Base-by-base conservation (phyloP, 805 yeast species). In the Monosporozyma unispora region DNA sequence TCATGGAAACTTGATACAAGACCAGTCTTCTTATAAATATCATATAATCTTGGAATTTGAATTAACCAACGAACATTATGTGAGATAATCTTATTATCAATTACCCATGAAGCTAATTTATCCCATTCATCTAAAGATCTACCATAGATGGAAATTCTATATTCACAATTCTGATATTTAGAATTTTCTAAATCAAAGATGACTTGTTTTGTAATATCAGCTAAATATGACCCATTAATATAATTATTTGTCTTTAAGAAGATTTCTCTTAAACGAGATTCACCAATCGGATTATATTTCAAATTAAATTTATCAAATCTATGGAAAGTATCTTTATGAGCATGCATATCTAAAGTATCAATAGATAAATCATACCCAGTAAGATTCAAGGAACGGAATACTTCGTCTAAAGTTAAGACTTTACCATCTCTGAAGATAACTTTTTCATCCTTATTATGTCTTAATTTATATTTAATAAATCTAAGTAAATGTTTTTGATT, bases 341-440 rank as follows among this genome's bases (percentile, higher is more conserved):
- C 99, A 69, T 93, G 99, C 99, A 93, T 93, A 69, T 93, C 99
- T 57, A 93, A 76, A 1, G 99, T 95, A 62, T 93, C 99, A 60
- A 93, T 93, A 50, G 95, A 85, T 51, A 93, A 74, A 64, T 93
- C 99, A 64, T 95, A 93, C 1, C 97, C 98, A 0, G 96, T 84
- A 52, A 93, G 76, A 49, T 87, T 82, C 66, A 93, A 76, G 35
- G 98, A 89, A 62, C 89, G 78, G 70, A 93, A 93, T 45, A 93
- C 99, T 64, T 91, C 84, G n/a, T 75, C 78, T 56, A 93, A 75
- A 0, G 97, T 85, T 61, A 93, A 76, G 7, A 88, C 79, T 63
- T 87, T 81, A 18, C 91, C 95, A 70, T 93, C 99, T 72, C 99
- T 84, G 69, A 78, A 83, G 46, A 95, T 93, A 12, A 93, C 99